A percentile compares a stretch with the other conserved stretches of the same genome.
Evolutionary conservation across 148 eudicot species (phyloP).

Genomic region (Polygonum maritimum): DNA sequence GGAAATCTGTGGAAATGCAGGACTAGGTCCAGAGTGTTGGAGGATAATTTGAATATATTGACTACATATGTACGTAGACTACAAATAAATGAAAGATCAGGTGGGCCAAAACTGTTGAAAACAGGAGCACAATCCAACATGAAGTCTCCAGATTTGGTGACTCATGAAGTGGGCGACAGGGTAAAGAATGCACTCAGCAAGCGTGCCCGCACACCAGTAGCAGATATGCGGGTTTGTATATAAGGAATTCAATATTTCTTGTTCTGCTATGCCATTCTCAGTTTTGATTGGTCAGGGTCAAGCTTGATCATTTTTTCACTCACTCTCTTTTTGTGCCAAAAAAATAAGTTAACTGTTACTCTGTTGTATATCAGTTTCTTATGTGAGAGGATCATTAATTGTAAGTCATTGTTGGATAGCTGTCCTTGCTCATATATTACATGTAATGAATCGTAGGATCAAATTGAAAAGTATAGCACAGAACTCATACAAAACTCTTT

Average conservation of each 20-base stretch:
- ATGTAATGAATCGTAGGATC: neutral
- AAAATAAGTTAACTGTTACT: neutral
- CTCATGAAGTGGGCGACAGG: slow-evolving; percentile 57
- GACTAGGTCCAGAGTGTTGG: slow-evolving; percentile 52
- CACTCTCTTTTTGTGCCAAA: neutral
- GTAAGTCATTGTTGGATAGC: neutral
- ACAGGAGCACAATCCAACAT: slow-evolving; percentile 55
- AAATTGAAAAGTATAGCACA: neutral
- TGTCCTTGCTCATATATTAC: neutral
- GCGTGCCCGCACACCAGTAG: slow-evolving; percentile 77
- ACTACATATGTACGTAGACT: slow-evolving; percentile 47
- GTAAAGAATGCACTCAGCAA: slow-evolving; percentile 60
- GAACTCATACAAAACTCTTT: neutral
- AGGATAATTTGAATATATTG: slow-evolving; percentile 52
- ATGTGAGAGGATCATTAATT: neutral
- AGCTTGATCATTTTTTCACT: neutral
- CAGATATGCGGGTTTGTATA: slow-evolving; percentile 66
- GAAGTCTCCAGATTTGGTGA: slow-evolving; percentile 42
- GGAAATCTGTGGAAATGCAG: slow-evolving; percentile 25
- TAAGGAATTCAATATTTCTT: slow-evolving; percentile 8
- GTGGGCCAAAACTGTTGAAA: slow-evolving; percentile 49
- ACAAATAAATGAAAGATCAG: slow-evolving; percentile 48
- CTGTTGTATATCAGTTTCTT: slow-evolving; percentile 2
- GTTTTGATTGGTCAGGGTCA: neutral
- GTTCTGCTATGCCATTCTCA: neutral